phyloP scores from a whole-genome alignment of 73 alveolate genomes.

The Paramecium primaurelia region DNA sequence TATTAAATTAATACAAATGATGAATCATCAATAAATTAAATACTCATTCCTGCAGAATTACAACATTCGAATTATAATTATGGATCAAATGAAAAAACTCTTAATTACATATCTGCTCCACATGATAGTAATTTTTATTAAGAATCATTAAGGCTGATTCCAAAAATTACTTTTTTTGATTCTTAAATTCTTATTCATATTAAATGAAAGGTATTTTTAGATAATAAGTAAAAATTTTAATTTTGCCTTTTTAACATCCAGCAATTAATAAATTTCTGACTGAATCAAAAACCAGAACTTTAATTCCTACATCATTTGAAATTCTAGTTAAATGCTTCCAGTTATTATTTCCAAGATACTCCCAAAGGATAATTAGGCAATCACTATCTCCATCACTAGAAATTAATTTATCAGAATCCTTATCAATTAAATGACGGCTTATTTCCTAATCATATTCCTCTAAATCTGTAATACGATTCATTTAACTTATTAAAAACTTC shows the following conservation, averaged over 20 bases:
- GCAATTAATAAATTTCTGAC: background rate
- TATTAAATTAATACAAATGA: no score
- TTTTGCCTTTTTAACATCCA: background rate
- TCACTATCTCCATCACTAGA: background rate
- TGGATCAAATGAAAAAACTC: no score
- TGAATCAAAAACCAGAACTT: background rate
- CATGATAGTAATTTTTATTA: no score
- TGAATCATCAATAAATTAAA: no score
- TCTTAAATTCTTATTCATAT: no score
- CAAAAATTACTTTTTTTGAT: no score
- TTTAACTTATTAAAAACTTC: background rate
- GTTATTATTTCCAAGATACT: background rate
- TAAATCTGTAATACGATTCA: background rate
- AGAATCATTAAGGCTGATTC: no score
- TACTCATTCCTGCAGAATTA: no score
- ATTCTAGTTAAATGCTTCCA: background rate
- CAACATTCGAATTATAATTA: no score
- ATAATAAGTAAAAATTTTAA: no score
- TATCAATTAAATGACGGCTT: background rate
- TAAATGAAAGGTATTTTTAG: no score
- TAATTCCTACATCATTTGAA: background rate
- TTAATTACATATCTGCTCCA: no score
- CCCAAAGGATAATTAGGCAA: background rate
- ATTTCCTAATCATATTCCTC: background rate
- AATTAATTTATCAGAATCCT: background rate